Conservation (phyloP, 2,329 filamentous ascomycete genomes). For the Clarireedia homoeocarpa region DNA sequence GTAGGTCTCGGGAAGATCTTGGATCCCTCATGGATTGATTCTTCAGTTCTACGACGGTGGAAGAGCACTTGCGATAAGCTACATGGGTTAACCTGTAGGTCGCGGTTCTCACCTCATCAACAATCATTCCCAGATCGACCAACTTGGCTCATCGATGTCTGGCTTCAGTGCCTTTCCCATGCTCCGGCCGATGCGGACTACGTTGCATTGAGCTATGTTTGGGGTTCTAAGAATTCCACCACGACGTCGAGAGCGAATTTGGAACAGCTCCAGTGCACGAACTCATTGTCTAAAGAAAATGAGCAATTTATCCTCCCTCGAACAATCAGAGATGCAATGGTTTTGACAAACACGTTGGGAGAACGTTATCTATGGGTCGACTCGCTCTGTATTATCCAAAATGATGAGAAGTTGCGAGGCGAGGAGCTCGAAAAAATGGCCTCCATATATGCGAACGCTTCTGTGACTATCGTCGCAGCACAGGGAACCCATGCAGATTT, state of each 20-base stretch:
- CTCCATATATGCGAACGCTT: conserved; percentile 18
- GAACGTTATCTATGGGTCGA: conserved; percentile 19
- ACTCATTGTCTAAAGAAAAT: neutral
- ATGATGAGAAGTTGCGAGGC: conserved; percentile 9
- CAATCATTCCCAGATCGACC: neutral
- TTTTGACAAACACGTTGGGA: conserved; percentile 18
- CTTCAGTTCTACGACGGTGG: neutral
- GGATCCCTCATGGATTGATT: neutral
- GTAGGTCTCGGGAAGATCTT: neutral
- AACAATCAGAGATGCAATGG: conserved; percentile 19
- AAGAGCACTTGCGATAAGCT: neutral
- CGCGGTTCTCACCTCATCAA: neutral
- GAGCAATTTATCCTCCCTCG: neutral
- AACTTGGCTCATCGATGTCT: neutral
- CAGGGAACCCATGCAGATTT: conserved; percentile 20
- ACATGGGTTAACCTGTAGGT: neutral
- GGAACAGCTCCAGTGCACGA: neutral
- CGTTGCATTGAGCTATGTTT: neutral
- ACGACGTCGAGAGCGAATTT: neutral
- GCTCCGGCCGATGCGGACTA: neutral
- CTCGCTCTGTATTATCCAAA: conserved; percentile 17
- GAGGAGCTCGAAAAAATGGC: conserved; percentile 22
- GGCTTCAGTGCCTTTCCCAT: neutral
- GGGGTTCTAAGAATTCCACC: neutral
- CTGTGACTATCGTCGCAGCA: conserved; percentile 19